Evolutionary conservation across 2,329 filamentous ascomycete species (phyloP).

Genomic region (Septoria linicola): DNA sequence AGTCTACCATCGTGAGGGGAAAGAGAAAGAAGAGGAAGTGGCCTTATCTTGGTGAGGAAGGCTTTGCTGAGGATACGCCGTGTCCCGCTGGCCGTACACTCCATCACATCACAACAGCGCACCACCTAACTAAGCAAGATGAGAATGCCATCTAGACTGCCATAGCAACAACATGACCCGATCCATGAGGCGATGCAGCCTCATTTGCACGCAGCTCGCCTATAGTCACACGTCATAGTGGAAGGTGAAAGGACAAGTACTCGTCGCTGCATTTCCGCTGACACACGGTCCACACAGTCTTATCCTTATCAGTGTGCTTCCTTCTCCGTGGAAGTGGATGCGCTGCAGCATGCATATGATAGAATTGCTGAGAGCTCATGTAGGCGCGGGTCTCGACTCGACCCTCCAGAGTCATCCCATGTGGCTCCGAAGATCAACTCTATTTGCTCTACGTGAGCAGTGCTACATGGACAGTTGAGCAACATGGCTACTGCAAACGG

Average conservation of each 20-base stretch:
- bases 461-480: background rate
- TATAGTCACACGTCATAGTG: too few relatives aligned
- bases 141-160: background rate
- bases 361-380: too few relatives aligned
- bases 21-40: slow-evolving; percentile 24
- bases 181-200: too few relatives aligned
- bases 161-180: background rate
- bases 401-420: background rate
- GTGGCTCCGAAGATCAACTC: background rate
- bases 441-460: background rate
- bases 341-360: background rate
- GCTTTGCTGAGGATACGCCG: background rate
- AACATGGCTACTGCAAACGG: slow-evolving; percentile 23
- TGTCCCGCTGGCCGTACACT: slow-evolving; percentile 3
- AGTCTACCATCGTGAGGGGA: slow-evolving; percentile 37
- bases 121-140: background rate
- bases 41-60: slow-evolving; percentile 1
- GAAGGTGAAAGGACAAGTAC: background rate
- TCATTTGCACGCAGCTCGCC: too few relatives aligned
- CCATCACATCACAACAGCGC: slow-evolving; percentile 1
- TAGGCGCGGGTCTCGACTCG: too few relatives aligned
- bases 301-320: slow-evolving; percentile 12
- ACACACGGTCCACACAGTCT: slow-evolving; percentile 2
- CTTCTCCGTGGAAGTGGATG: slow-evolving; percentile 12
- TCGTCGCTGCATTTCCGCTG: background rate